These are phyloP conservation scores for Inga leiocalycina DNA, from an alignment of 306 rosid species.

Conservation along the genomic window DNA sequence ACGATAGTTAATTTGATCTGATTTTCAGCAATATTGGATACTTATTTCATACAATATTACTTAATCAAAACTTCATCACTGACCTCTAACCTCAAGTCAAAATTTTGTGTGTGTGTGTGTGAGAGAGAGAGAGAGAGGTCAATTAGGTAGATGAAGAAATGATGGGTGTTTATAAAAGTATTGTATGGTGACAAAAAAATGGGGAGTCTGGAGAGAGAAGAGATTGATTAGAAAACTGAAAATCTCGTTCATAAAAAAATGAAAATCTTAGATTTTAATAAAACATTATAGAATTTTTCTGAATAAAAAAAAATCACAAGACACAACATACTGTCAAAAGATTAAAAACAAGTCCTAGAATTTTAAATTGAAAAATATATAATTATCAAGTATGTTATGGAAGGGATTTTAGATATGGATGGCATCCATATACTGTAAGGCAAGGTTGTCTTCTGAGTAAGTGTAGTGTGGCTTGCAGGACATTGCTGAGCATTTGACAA, in stretches of 20 bases:
- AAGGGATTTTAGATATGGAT: constrained; percentile 50
- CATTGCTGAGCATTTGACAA: constrained; percentile 89
- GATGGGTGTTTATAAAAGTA: too few species aligned
- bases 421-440: constrained; percentile 44
- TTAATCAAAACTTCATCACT: too few species aligned
- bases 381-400: constrained; percentile 28
- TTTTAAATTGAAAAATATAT: constrained; percentile 39
- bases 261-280: neutral
- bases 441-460: constrained; percentile 12
- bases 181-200: too few species aligned
- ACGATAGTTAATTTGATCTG: neutral
- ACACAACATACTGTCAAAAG: neutral
- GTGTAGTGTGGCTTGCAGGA: constrained; percentile 57
- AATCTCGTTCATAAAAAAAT: neutral
- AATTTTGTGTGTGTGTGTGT: too few species aligned
- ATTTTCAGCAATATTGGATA: neutral
- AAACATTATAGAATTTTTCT: neutral
- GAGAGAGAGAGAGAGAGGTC: too few species aligned
- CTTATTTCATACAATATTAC: neutral
- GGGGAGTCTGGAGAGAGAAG: neutral
- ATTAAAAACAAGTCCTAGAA: neutral
- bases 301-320: neutral
- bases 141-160: too few species aligned
- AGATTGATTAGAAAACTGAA: neutral
- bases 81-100: too few species aligned